Base-by-base conservation (phyloP, 1,284 basidiomycete genomes). In the Papiliotrema terrestris region DNA sequence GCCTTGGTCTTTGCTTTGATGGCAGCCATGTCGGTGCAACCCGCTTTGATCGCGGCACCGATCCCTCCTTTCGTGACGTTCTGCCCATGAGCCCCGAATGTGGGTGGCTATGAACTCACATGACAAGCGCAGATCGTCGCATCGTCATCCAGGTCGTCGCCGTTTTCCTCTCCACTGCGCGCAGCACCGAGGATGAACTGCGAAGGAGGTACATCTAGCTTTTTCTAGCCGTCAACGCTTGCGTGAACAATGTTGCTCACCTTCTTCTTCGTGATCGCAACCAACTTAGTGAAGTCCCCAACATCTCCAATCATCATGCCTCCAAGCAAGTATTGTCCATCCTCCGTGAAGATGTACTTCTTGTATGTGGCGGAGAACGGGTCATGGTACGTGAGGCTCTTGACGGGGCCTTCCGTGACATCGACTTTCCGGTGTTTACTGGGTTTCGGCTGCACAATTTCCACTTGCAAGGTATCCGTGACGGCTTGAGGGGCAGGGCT, bases 281-380 rank as follows among this genome's bases (percentile, higher is more conserved):
- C 81, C 5, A 89, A 78, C 73, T 87, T 88, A 59, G 63, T 63
- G 51, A 67, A 89, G 68, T 88, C 85, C 44, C 79, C 80, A 29
- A 84, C 83, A 65, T 89, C 87, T 2, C 87, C 87, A 15, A 89
- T 83, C 86, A 89, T 88, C 83, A 88, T 88, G 2, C 87, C 87
- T 8, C 87, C 87, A 5, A 90, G 73, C 3, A 90, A 76, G 61
- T 86, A 82, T 69, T 85, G 85, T 19, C 87, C 87, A 67, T 89
- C 86, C 11, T 80, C 80, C n/a, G 82, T 86, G 69, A 89, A 89
- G 52, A 89, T 83, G 66, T 87, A 85, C 79, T 89, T 89, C 72
- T 89, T 88, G 78, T 88, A 88, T 9, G 83, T 81, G 3, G 79
- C 79, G 20, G 79, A 78, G 71, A 89, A 88, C 0, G 87, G 87